Evolutionary conservation across 805 yeast species (phyloP).

Genomic region (Candida ascalaphidarum): DNA sequence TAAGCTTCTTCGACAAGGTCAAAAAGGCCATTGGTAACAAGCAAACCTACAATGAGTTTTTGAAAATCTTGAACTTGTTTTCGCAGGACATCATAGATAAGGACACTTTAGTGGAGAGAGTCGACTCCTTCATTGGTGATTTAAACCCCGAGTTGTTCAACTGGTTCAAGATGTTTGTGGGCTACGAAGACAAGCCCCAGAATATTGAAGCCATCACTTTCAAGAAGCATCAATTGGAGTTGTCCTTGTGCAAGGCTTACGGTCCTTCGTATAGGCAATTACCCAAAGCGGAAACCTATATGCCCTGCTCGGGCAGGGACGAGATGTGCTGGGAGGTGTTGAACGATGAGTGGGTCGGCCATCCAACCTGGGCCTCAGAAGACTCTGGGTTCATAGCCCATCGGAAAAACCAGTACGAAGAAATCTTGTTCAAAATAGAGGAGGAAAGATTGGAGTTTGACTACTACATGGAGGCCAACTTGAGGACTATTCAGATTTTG

Average conservation of each 20-base stretch:
- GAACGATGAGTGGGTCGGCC: constrained; percentile 99
- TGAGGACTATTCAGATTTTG: constrained; percentile 89
- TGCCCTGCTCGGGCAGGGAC: constrained; percentile 98
- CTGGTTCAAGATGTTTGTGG: constrained; percentile 92
- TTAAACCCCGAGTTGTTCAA: constrained; percentile 66
- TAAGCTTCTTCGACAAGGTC: constrained; percentile 84
- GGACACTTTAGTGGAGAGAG: constrained; percentile 71
- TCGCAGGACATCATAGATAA: constrained; percentile 89
- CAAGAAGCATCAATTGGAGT: constrained; percentile 86
- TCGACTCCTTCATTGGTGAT: constrained; percentile 75
- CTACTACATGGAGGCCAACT: constrained; percentile 87
- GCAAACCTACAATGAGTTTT: constrained; percentile 84
- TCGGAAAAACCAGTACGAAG: constrained; percentile 96
- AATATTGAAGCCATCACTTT: constrained; percentile 81
- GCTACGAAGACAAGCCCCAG: constrained; percentile 76
- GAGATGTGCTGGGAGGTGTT: constrained; percentile 99
- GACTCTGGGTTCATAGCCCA: constrained; percentile 99
- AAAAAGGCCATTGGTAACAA: constrained; percentile 83
- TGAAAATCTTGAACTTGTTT: constrained; percentile 78
- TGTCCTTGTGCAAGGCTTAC: constrained; percentile 84
- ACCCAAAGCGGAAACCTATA: constrained; percentile 88
- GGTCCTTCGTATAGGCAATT: constrained; percentile 92
- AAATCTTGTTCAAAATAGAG: constrained; percentile 86
- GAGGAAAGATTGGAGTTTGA: constrained; percentile 98
- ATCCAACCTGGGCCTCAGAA: constrained; percentile 99